These are phyloP conservation scores for Exophiala oligosperma DNA, from an alignment of 2,329 filamentous ascomycete genomes.

Conservation along the genomic window DNA sequence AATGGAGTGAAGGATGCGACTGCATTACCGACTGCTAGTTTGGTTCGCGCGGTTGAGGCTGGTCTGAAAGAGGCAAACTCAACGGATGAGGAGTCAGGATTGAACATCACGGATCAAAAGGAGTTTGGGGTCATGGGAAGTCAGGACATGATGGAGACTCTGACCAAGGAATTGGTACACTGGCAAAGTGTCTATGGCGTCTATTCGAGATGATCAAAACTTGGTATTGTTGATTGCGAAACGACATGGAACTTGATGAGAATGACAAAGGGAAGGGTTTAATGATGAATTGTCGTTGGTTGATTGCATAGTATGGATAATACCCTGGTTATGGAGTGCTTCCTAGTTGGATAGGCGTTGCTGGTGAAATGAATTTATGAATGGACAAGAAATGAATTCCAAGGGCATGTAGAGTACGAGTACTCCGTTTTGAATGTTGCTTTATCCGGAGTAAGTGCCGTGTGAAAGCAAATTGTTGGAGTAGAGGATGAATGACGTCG, in stretches of 20 bases:
- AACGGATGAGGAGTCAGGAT: constrained; percentile 24
- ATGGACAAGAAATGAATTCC: background rate
- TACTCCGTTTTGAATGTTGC: background rate
- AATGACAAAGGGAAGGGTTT: background rate
- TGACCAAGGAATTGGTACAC: constrained; percentile 76
- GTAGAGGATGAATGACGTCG: no score
- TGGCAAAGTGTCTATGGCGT: constrained; percentile 76
- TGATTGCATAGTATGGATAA: background rate
- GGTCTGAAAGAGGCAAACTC: constrained; percentile 34
- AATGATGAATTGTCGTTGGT: background rate
- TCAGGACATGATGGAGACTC: constrained; percentile 85
- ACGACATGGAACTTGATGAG: background rate
- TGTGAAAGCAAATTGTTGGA: no score
- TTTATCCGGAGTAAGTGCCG: no score
- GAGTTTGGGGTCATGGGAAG: constrained; percentile 76
- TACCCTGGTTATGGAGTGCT: background rate
- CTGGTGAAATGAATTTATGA: background rate
- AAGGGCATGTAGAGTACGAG: background rate
- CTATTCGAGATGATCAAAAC: constrained; percentile 32
- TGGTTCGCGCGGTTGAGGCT: constrained; percentile 38
- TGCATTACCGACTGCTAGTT: constrained; percentile 30
- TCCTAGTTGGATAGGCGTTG: background rate
- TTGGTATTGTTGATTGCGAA: background rate
- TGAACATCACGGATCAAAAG: constrained; percentile 35
- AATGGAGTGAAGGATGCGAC: constrained; percentile 20